Evolutionary conservation across 768 basidiomycete genomes (phyloP).

Genomic region (Leucosporidium creatinivorum): DNA sequence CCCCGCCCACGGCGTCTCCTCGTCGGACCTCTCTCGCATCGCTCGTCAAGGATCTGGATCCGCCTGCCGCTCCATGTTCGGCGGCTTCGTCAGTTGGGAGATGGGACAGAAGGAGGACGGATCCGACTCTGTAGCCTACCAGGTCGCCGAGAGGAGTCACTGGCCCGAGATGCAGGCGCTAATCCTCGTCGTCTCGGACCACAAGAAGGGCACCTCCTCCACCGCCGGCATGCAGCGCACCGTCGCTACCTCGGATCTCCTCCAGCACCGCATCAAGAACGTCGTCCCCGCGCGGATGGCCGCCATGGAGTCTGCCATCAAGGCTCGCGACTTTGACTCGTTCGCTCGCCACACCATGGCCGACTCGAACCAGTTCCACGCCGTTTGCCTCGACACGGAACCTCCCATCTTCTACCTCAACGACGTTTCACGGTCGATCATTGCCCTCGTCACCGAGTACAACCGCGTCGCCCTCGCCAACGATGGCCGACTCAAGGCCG

Average conservation of each 20-base stretch:
- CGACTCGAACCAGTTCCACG: slow-evolving; percentile 98
- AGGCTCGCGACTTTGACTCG: slow-evolving; percentile 66
- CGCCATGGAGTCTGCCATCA: slow-evolving; percentile 72
- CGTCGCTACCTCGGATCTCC: slow-evolving; percentile 78
- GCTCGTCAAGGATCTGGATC: slow-evolving; percentile 97
- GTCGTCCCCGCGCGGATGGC: slow-evolving; percentile 85
- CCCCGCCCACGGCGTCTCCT: slow-evolving; percentile 44
- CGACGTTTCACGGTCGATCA: slow-evolving; percentile 90
- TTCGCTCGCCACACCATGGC: slow-evolving; percentile 92
- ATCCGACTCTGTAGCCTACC: slow-evolving; percentile 74
- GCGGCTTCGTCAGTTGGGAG: slow-evolving; percentile 95
- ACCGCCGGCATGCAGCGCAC: slow-evolving; percentile 97
- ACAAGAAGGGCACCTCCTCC: slow-evolving; percentile 91
- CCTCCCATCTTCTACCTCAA: slow-evolving; percentile 99
- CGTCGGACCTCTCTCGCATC: slow-evolving; percentile 80
- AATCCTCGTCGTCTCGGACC: slow-evolving; percentile 91
- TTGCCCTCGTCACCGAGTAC: slow-evolving; percentile 81
- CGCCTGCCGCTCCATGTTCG: slow-evolving; percentile 93
- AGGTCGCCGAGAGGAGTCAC: slow-evolving; percentile 74
- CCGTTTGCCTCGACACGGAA: slow-evolving; percentile 89
- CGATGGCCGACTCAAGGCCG: slow-evolving; percentile 61
- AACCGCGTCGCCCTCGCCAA: slow-evolving; percentile 70
- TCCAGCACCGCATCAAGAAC: slow-evolving; percentile 76
- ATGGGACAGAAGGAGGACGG: slow-evolving; percentile 62
- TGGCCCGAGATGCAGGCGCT: slow-evolving; percentile 96